A percentile compares a stretch with the other conserved stretches of the same genome.
These are phyloP conservation scores for Solanum paucissectum DNA, from an alignment of 257 asterid genomes.

Conservation along the genomic window DNA sequence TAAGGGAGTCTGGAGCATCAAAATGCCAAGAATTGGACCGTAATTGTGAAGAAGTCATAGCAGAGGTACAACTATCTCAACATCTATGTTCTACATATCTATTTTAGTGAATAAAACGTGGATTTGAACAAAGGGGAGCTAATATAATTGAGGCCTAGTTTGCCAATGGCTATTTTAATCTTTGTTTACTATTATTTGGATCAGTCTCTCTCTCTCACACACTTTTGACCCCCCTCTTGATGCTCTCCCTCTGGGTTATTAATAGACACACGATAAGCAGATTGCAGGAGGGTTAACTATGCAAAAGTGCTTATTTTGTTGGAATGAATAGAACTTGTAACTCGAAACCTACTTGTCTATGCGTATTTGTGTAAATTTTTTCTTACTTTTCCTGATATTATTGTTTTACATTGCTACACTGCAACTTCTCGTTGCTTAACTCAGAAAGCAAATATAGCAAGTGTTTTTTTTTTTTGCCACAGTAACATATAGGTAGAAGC, in stretches of 20 bases:
- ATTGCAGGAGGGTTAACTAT: background rate
- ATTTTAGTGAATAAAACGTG: background rate
- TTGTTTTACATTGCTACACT: background rate
- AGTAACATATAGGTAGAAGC: background rate
- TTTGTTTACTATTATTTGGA: background rate
- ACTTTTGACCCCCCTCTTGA: background rate
- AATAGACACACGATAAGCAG: background rate
- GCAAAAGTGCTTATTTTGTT: background rate
- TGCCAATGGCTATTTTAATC: background rate
- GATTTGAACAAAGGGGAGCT: background rate
- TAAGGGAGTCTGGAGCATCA: conserved; percentile 50
- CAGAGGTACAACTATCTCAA: conserved; percentile 29
- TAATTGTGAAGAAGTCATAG: conserved; percentile 52
- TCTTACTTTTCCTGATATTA: background rate
- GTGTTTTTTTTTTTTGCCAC: background rate
- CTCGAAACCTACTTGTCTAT: background rate
- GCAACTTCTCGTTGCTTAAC: background rate
- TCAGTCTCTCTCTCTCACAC: background rate
- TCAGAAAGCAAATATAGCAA: background rate
- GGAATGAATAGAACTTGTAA: background rate
- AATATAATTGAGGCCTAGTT: background rate
- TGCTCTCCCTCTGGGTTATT: background rate
- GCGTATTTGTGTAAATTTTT: background rate
- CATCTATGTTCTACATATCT: background rate
- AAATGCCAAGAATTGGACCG: conserved; percentile 33